phyloP scores from a whole-genome alignment of 2,329 filamentous ascomycete species.

The Ambrosiella cleistominuta region DNA sequence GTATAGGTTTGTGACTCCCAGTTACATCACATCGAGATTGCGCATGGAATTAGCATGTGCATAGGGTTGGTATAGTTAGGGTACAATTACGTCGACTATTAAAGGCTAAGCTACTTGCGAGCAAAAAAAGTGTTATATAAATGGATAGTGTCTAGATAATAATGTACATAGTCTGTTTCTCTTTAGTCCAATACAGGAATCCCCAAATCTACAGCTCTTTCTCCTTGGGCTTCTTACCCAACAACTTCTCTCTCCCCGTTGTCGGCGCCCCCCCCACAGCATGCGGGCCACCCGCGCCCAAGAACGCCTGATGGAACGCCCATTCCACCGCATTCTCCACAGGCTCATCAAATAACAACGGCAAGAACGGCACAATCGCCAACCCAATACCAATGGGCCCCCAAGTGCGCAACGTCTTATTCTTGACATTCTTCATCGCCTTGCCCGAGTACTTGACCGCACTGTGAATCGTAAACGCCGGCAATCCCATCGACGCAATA shows the following conservation, averaged over 20 bases:
- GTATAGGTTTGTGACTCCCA: no score
- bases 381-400: conserved; percentile 74
- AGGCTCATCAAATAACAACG: conserved; percentile 73
- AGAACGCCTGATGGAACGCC: conserved; percentile 70
- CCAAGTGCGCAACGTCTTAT: conserved; percentile 60
- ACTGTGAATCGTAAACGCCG: conserved; percentile 84
- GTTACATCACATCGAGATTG: no score
- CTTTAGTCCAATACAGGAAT: background rate
- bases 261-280: conserved; percentile 37
- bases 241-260: conserved; percentile 31
- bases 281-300: conserved; percentile 45
- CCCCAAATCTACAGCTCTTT: conserved; percentile 23
- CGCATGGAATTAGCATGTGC: no score
- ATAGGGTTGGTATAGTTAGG: background rate
- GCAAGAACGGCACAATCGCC: conserved; percentile 64
- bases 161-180: background rate
- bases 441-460: conserved; percentile 77
- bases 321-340: conserved; percentile 86
- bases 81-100: background rate
- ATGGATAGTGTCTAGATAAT: background rate
- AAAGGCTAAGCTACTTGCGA: background rate
- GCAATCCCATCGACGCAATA: conserved; percentile 81
- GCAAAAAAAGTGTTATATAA: background rate
- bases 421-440: conserved; percentile 73
- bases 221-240: conserved; percentile 26